phyloP scores from a whole-genome alignment of 2,329 filamentous ascomycete genomes.

The Cladosporium velox region DNA sequence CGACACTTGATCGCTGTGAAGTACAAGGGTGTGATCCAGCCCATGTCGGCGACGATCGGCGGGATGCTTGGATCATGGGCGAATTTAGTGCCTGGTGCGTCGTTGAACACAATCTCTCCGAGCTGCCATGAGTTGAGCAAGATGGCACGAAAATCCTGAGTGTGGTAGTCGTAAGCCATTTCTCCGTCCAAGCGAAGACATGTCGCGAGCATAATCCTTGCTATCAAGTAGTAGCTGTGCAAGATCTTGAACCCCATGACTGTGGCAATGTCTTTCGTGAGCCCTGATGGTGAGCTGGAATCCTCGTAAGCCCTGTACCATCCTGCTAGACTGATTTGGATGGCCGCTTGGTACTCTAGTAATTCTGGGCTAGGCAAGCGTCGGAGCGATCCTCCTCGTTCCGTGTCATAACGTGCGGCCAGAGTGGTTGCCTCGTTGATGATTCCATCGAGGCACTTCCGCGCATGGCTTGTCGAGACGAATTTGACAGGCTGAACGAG shows the following conservation, averaged over 20 bases:
- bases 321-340: conserved; percentile 1
- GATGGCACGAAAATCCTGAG: conserved; percentile 13
- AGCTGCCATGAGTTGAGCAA: conserved; percentile 17
- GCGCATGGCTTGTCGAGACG: conserved; percentile 13
- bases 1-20: conserved; percentile 32
- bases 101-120: conserved; percentile 14
- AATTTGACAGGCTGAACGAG: conserved; percentile 6
- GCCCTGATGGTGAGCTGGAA: conserved; percentile 1
- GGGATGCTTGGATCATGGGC: conserved; percentile 10
- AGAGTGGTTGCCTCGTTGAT: conserved; percentile 4
- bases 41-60: conserved; percentile 15
- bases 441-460: conserved; percentile 10
- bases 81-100: conserved; percentile 8
- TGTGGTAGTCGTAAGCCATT: conserved; percentile 15
- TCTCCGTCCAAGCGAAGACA: conserved; percentile 18
- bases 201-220: conserved; percentile 10
- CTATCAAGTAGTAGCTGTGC: conserved; percentile 18
- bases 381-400: neutral
- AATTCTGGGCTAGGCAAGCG: conserved; percentile 1
- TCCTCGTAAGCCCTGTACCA: conserved; percentile 14
- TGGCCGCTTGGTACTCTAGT: neutral
- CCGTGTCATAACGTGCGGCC: neutral
- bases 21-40: conserved; percentile 27
- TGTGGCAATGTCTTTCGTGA: conserved; percentile 2
- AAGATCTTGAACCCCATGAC: conserved; percentile 18